A percentile compares a stretch with the other conserved stretches of the same genome.
Evolutionary conservation across 1,284 basidiomycete species (phyloP).

Genomic region (Pseudozyma hubeiensis): DNA sequence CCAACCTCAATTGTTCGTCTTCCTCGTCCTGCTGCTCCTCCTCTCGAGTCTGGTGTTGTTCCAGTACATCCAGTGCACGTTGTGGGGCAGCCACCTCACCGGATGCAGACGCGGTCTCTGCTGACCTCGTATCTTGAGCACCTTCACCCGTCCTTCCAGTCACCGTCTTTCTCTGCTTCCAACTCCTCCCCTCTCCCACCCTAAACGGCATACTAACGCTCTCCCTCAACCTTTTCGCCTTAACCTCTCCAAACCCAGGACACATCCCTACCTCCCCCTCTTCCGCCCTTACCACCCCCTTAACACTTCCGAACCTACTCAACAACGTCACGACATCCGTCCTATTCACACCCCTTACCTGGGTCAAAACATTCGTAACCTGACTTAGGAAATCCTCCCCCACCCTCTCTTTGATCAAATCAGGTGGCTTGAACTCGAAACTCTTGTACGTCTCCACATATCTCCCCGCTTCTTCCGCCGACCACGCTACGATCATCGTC

Average conservation of each 20-base stretch:
- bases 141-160: not conserved
- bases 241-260: conserved; percentile 93
- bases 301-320: conserved; percentile 30
- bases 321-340: conserved; percentile 95
- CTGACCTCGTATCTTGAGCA: not conserved
- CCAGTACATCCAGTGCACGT: conserved; percentile 23
- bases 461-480: conserved; percentile 85
- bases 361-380: conserved; percentile 86
- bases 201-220: conserved; percentile 72
- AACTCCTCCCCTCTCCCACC: conserved; percentile 77
- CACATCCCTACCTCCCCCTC: conserved; percentile 82
- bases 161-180: conserved; percentile 73
- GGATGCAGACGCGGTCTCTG: not conserved
- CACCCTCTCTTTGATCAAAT: conserved; percentile 90
- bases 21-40: conserved; percentile 39
- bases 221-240: conserved; percentile 77
- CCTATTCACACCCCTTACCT: conserved; percentile 93
- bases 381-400: conserved; percentile 88
- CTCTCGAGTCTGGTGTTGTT: not conserved
- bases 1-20: conserved; percentile 54
- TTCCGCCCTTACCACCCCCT: conserved; percentile 57
- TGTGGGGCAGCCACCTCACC: not conserved
- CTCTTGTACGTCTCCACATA: conserved; percentile 92
- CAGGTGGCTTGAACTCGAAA: conserved; percentile 92
- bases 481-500: conserved; percentile 91